Percentiles rank a stretch among this genome's conserved stretches.
Evolutionary conservation across 306 rosid genomes (phyloP).

Genomic region (Heteromeles arbutifolia): DNA sequence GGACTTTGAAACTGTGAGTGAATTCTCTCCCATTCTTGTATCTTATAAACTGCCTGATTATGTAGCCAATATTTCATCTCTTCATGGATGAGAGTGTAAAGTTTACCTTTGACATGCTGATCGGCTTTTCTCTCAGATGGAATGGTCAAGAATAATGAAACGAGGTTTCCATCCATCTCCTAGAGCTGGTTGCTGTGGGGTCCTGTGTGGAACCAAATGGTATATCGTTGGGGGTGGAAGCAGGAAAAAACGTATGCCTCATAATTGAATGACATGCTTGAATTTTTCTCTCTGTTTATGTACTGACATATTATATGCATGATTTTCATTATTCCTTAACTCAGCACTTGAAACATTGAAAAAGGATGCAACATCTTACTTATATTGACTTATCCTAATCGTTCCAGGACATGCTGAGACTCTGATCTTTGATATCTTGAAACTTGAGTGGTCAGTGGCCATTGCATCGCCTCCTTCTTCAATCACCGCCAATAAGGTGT

Average conservation of each 20-base stretch:
- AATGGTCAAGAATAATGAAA: conserved; percentile 82
- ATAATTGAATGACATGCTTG: conserved; percentile 2
- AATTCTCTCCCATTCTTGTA: conserved; percentile 18
- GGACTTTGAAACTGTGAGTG: conserved; percentile 80
- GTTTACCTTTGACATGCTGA: conserved; percentile 18
- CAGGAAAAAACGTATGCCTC: conserved; percentile 74
- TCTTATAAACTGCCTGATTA: conserved; percentile 1
- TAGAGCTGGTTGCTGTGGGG: conserved; percentile 87
- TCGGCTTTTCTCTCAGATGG: conserved; percentile 57
- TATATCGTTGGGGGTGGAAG: conserved; percentile 93
- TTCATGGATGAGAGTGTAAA: conserved; percentile 3
- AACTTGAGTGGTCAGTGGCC: conserved; percentile 71
- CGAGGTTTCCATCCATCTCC: conserved; percentile 91
- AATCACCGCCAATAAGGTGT: conserved; percentile 62
- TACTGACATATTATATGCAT: background rate
- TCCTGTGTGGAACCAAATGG: conserved; percentile 88
- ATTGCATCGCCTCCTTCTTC: conserved; percentile 64
- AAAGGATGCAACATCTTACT: background rate
- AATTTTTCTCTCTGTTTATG: conserved; percentile 2
- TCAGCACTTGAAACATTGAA: background rate
- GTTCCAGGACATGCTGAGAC: conserved; percentile 81
- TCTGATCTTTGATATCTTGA: conserved; percentile 67
- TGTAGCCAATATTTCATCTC: conserved; percentile 5
- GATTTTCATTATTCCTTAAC: background rate
- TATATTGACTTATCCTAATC: background rate